Conservation (phyloP, 2,329 filamentous ascomycete genomes). For the Gliomastix tumulicola region DNA sequence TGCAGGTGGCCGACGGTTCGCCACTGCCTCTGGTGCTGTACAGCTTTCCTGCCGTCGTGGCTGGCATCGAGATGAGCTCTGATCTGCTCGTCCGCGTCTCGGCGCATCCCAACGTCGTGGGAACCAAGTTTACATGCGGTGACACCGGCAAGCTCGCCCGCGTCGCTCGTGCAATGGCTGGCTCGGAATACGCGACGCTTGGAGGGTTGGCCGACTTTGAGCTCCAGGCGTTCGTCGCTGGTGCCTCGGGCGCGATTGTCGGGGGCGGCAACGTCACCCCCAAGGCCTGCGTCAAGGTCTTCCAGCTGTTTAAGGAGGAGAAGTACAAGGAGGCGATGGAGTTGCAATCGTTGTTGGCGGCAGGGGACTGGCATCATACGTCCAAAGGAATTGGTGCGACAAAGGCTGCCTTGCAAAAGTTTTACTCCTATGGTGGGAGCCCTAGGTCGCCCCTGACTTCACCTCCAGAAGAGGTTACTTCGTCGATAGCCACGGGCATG, state of each 20-base stretch:
- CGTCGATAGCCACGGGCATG: too few relatives aligned
- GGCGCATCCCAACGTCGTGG: slow-evolving; percentile 58
- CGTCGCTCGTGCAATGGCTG: slow-evolving; percentile 50
- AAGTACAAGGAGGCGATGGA: slow-evolving; percentile 51
- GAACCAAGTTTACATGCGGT: slow-evolving; percentile 63
- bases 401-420: background rate
- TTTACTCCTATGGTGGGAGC: background rate
- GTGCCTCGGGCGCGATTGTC: slow-evolving; percentile 64
- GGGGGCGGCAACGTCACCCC: slow-evolving; percentile 67
- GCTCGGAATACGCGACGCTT: slow-evolving; percentile 57
- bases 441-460: background rate
- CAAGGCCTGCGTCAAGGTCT: slow-evolving; percentile 54
- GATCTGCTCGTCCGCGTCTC: slow-evolving; percentile 53
- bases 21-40: slow-evolving; percentile 62
- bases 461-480: too few relatives aligned
- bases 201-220: slow-evolving; percentile 69
- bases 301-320: slow-evolving; percentile 53
- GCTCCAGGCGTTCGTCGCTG: slow-evolving; percentile 59
- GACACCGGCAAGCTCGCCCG: slow-evolving; percentile 65
- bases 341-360: slow-evolving; percentile 58
- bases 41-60: slow-evolving; percentile 60
- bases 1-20: slow-evolving; percentile 53
- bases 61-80: slow-evolving; percentile 58
- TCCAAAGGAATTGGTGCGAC: background rate
- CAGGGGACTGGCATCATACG: slow-evolving; percentile 52